These are phyloP conservation scores for Monosporascus cannonballus DNA, from an alignment of 2,329 filamentous ascomycete genomes.

Conservation along the genomic window DNA sequence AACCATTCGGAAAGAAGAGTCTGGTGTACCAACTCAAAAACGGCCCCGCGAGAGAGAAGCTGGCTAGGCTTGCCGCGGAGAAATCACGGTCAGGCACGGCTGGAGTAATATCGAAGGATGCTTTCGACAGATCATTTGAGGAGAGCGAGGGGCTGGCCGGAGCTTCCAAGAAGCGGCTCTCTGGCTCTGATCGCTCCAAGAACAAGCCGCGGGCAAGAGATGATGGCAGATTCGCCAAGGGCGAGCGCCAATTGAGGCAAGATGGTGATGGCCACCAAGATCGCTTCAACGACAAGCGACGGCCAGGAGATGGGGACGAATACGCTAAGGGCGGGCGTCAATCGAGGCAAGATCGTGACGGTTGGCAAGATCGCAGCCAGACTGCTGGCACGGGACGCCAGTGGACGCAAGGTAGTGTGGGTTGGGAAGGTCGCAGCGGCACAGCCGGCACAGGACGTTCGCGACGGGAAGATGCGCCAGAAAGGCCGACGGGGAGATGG, in stretches of 20 bases:
- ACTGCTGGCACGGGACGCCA: too few relatives aligned
- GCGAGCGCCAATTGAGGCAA: background rate
- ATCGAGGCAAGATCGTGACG: too few relatives aligned
- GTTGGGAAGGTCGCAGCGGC: too few relatives aligned
- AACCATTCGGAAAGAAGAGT: conserved; percentile 47
- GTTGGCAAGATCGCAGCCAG: too few relatives aligned
- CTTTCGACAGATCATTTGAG: background rate
- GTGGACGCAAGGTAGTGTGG: too few relatives aligned
- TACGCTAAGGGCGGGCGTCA: too few relatives aligned
- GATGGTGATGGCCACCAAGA: background rate
- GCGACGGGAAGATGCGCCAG: background rate
- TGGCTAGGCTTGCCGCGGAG: conserved; percentile 6
- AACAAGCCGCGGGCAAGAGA: background rate
- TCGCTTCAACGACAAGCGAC: too few relatives aligned
- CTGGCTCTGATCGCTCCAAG: too few relatives aligned
- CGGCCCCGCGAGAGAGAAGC: conserved; percentile 31
- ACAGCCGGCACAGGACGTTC: too few relatives aligned
- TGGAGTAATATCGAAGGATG: conserved; percentile 4
- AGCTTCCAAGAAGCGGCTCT: background rate
- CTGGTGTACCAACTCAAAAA: conserved; percentile 49
- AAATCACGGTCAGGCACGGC: conserved; percentile 8
- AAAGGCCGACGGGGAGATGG: background rate
- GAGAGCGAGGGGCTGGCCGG: background rate
- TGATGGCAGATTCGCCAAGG: background rate
- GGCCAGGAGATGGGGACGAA: too few relatives aligned